Evolutionary conservation across 805 yeast species (phyloP), one percentile per base, ranked within the genome.

Genomic region (Yamadazyma laniorum): DNA sequence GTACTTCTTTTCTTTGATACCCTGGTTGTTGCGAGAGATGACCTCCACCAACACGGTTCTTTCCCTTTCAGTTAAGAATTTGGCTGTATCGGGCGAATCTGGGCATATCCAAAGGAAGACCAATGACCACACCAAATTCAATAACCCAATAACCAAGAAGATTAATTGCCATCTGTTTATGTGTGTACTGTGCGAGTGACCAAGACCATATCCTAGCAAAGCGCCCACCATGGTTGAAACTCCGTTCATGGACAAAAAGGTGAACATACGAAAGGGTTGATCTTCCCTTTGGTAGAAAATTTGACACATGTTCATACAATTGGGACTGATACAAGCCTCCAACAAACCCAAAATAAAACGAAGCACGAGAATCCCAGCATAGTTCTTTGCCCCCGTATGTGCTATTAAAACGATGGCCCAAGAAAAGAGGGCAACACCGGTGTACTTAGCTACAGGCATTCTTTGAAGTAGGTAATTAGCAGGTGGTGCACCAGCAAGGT

Each of bases 281-380:
- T n/a, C 65, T 15, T 57, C 51, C 34, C 52, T 55, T 12, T 54
- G 57, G 45, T n/a, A n/a, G n/a, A n/a, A n/a, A n/a, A n/a, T n/a
- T n/a, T n/a, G n/a, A n/a, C n/a, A 56, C 34, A 67, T 49, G 43
- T 56, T 53, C 48, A 68, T 59, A 39, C 58, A 62, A 18, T 57
- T 39, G 13, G 74, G 63, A 6, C 59, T 49, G 29, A 63, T 56
- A 15, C 63, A 55, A 7, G 68, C 64, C 45, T 65, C 71, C 34
- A 61, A 51, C 67, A 44, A 25, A 27, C 83, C 83, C 33, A 67
- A 51, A 7, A 66, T 29, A 36, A 63, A 62, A 29, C 71, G 44
- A n/a, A 63, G 48, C 6, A 58, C 61, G 27, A 62, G 45, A 18
- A 64, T 42, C 6, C 65, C 61, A 3, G 55, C 63, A 41, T 61